Evolutionary conservation across 2,329 filamentous ascomycete species (phyloP).

Genomic region (Lachnellula willkommii): DNA sequence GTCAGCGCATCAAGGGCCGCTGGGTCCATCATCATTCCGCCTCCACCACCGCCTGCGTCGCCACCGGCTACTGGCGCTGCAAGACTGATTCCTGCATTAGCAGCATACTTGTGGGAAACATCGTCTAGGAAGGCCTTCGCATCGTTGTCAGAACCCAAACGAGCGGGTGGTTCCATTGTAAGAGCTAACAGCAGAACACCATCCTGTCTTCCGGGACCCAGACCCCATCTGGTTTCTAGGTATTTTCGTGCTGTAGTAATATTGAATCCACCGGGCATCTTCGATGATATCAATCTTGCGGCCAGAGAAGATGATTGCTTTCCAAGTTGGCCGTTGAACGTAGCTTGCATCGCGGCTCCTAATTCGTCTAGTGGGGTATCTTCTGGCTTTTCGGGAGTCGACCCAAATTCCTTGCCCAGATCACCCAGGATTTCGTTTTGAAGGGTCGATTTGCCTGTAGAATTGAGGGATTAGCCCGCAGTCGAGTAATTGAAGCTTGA

Average conservation of each 20-base stretch:
- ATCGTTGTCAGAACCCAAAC: slow-evolving; percentile 82
- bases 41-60: slow-evolving; percentile 61
- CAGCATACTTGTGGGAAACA: slow-evolving; percentile 82
- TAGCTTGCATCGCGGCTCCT: slow-evolving; percentile 90
- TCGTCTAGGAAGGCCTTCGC: slow-evolving; percentile 91
- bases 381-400: slow-evolving; percentile 96
- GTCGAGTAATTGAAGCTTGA: not conserved
- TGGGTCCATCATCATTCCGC: slow-evolving; percentile 99
- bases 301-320: slow-evolving; percentile 94
- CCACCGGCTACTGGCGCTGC: slow-evolving; percentile 71
- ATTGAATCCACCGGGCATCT: slow-evolving; percentile 99
- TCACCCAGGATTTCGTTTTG: slow-evolving; percentile 99
- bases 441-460: slow-evolving; percentile 86
- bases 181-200: slow-evolving; percentile 82
- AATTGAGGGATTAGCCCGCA: slow-evolving; percentile 13
- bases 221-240: slow-evolving; percentile 86
- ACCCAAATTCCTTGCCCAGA: slow-evolving; percentile 95
- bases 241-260: slow-evolving; percentile 95
- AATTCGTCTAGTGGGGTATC: slow-evolving; percentile 95
- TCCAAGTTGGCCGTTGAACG: slow-evolving; percentile 97
- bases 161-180: slow-evolving; percentile 85
- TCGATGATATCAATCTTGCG: slow-evolving; percentile 91
- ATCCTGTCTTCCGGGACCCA: slow-evolving; percentile 82
- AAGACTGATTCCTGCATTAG: slow-evolving; percentile 75
- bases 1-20: slow-evolving; percentile 94